A percentile compares a stretch with the other conserved stretches of the same genome.
Evolutionary conservation across 768 basidiomycete genomes (phyloP).

Genomic region (Guyanaporus albipodus): DNA sequence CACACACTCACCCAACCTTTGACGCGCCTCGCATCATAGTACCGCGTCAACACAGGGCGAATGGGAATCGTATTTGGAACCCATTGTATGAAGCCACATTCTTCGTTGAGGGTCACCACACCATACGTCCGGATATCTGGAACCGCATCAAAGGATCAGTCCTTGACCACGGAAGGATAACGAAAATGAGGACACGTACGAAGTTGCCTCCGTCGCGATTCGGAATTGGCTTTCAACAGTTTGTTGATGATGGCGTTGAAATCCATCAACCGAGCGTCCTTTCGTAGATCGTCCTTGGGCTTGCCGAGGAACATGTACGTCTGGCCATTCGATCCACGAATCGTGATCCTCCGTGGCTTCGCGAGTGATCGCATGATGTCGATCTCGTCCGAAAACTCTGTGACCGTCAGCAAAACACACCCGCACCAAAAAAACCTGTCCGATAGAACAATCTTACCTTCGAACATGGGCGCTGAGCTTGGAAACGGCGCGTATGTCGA

Average conservation of each 20-base stretch:
- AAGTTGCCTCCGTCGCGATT: constrained; percentile 85
- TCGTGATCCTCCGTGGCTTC: constrained; percentile 85
- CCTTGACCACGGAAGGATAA: no score
- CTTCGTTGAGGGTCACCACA: constrained; percentile 97
- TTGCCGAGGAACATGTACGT: constrained; percentile 92
- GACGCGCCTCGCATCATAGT: constrained; percentile 55
- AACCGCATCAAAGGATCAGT: no score
- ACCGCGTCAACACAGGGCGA: constrained; percentile 65
- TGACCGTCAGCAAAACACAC: background rate
- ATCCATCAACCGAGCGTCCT: constrained; percentile 97
- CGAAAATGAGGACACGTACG: no score
- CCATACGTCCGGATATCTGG: constrained; percentile 90
- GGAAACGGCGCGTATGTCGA: constrained; percentile 82
- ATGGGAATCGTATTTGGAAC: constrained; percentile 88
- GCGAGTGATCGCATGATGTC: constrained; percentile 90
- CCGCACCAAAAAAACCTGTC: background rate
- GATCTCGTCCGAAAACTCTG: constrained; percentile 80
- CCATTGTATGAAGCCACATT: constrained; percentile 98
- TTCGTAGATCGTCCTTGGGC: constrained; percentile 94
- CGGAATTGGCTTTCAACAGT: constrained; percentile 87
- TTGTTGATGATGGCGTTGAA: constrained; percentile 98
- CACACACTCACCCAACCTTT: constrained; percentile 43
- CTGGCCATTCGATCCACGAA: constrained; percentile 78
- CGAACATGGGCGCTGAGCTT: constrained; percentile 66
- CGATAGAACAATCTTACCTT: constrained; percentile 36